Base-by-base conservation (phyloP, 345 rosid species). In the Eucalyptus pauciflora region DNA sequence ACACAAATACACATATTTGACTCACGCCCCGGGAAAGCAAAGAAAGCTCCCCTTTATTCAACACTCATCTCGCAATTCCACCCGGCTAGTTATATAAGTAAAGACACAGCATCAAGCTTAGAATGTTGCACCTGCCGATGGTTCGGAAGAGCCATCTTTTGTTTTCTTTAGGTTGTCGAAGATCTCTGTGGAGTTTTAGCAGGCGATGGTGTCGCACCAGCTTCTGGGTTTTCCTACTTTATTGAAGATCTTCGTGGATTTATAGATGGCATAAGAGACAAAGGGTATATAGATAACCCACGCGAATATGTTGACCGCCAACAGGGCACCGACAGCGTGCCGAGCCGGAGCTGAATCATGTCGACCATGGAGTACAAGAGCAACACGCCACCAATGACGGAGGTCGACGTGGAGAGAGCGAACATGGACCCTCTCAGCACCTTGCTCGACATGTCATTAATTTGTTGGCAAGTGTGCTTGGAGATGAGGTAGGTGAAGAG, bases 301-400 rank as follows among this genome's bases (percentile, higher is more conserved):
- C 20, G 93, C 92, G 37, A 91, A 46, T 9, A 54, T 20, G 17
- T 90, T 92, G 83, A 93, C 86, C 7, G 58, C 91, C 5, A 91
- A 41, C 62, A 93, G 89, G 31, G 83, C 52, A 12, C 79, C 87
- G 7, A 86, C 86, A 4, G 94, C 89, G 4, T 90, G 87, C 94
- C 94, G 1, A 94, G 87, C 89, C 71, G 92, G 6, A 94, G 87
- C 88, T 92, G 90, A 27, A 94, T 90, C n/a, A 93, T 5, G 62
- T 90, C 27, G 1, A 91, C 89, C 91, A 94, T 90, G 17, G 94
- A 90, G 22, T 89, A 7, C 13, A 92, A 85, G 51, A 91, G 81
- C 49, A 92, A 89, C 62, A 93, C 9, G 52, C 91, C 87, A 8
- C 93, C 94, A 4, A 90, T 6, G 56, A 89, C 29, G 6, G 94